Evolutionary conservation across 2,329 filamentous ascomycete genomes (phyloP), one percentile per base, ranked within the genome.

Genomic region (Ophiognomonia clavigignenti-juglandacearum): DNA sequence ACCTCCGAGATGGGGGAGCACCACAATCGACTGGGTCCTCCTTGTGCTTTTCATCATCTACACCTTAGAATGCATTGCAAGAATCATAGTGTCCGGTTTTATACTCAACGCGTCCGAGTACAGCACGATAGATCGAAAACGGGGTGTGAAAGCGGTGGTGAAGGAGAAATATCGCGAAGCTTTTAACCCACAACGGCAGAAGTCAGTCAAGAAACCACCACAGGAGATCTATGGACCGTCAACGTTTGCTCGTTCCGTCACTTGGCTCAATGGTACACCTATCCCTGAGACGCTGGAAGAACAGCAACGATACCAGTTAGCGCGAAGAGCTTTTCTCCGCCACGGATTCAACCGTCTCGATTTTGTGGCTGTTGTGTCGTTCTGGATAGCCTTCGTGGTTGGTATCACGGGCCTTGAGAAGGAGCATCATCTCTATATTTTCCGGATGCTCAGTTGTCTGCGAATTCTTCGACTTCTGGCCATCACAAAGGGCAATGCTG

Each of bases 271-370:
- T 52, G 74, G 78, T 8, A 74, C 81, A 48, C 69, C 71, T 54
- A 74, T 67, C 59, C 82, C 65, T 63, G 80, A 68, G 66, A 93
- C 75, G 59, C 75, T 74, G 54, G 87, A 77, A 71, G 81, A 95
- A 53, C 86, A 91, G 56, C 88, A 93, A 63, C 83, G 92, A 51
- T 77, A 85, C 56, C 85, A 95, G 54, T 77, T 98, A 45, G 92
- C 95, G 14, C 85, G 93, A 44, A 82, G 93, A 53, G 95, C 93
- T 1, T 97, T 96, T 64, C 70, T 98, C 46, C 83, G 93, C 14
- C 93, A 98, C 65, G 91, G 89, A 1, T 98, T 98, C 70, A 97
- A 97, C 62, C 82, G 93, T 43, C 77, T 97, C 10, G 93, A 98
- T 63, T 96, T 97, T 64, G 73, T 98, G 44, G 95, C 93, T 2